A percentile compares a stretch with the other conserved stretches of the same genome.
These are phyloP conservation scores for Incumbomyces delicatus DNA, from an alignment of 2,329 filamentous ascomycete species.

Conservation along the genomic window DNA sequence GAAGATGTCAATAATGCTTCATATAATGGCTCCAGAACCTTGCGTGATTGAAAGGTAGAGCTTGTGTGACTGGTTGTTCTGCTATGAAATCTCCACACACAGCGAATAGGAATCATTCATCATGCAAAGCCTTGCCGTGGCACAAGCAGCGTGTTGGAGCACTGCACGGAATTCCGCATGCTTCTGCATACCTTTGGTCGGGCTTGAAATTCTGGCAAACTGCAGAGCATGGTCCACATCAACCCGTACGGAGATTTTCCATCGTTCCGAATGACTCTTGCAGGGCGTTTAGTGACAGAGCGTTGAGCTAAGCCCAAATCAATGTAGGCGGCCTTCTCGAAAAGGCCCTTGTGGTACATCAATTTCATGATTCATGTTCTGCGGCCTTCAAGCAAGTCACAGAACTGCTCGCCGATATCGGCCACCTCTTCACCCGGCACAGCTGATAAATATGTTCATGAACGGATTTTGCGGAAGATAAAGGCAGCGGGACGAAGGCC, in stretches of 20 bases:
- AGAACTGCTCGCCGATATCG: slow-evolving; percentile 2
- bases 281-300: too few relatives aligned
- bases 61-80: slow-evolving; percentile 6
- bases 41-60: slow-evolving; percentile 2
- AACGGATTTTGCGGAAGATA: neutral
- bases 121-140: slow-evolving; percentile 5
- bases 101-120: slow-evolving; percentile 4
- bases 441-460: too few relatives aligned
- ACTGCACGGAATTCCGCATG: slow-evolving; percentile 7
- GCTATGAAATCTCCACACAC: neutral
- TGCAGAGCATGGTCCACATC: slow-evolving; percentile 1
- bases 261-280: too few relatives aligned
- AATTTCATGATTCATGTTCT: neutral
- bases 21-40: slow-evolving; percentile 1
- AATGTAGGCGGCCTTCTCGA: neutral
- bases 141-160: slow-evolving; percentile 3
- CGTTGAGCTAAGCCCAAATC: neutral
- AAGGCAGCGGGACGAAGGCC: neutral
- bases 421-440: neutral
- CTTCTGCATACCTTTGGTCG: slow-evolving; percentile 3
- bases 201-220: slow-evolving; percentile 6
- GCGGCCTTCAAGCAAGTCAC: neutral
- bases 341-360: slow-evolving; percentile 8
- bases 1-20: slow-evolving; percentile 4
- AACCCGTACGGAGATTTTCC: slow-evolving; percentile 7